These are phyloP conservation scores for Debaryomyces castellii DNA, from an alignment of 805 yeast genomes.

Conservation along the genomic window DNA sequence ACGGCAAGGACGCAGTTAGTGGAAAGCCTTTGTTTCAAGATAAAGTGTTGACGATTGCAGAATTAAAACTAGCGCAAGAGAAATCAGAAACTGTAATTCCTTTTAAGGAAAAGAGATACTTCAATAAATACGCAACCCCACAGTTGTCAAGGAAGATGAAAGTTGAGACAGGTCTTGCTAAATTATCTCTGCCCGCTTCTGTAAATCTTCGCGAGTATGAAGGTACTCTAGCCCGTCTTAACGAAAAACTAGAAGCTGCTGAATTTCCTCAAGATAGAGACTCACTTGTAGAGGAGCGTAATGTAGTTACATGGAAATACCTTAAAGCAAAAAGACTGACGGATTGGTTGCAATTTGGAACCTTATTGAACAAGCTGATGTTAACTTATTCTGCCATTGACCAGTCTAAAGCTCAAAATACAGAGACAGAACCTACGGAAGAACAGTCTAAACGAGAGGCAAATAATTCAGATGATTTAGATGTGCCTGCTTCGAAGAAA, in stretches of 20 bases:
- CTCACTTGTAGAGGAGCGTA: conserved; percentile 22
- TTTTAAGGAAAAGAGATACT: conserved; percentile 33
- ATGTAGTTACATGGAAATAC: conserved; percentile 34
- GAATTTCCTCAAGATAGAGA: conserved; percentile 6
- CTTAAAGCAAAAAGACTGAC: conserved; percentile 19
- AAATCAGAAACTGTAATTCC: conserved; percentile 22
- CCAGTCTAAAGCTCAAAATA: no score
- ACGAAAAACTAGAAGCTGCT: conserved; percentile 9
- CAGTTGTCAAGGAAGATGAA: conserved; percentile 42
- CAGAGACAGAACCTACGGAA: no score
- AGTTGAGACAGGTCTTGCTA: conserved; percentile 29
- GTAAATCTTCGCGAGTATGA: conserved; percentile 2
- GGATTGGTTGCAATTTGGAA: conserved; percentile 29
- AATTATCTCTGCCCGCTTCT: conserved; percentile 8
- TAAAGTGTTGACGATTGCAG: conserved; percentile 18
- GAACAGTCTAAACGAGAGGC: not conserved
- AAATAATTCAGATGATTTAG: not conserved
- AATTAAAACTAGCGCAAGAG: conserved; percentile 16
- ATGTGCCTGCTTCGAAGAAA: not conserved
- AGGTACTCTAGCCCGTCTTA: conserved; percentile 8
- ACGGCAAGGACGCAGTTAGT: conserved; percentile 33
- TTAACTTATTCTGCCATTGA: not conserved
- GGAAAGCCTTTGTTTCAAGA: conserved; percentile 28
- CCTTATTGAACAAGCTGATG: conserved; percentile 4
- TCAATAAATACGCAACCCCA: conserved; percentile 43